Evolutionary conservation across 179 eudicot genomes (phyloP), one percentile per base, ranked within the genome.

Genomic region (Spergularia azorica): DNA sequence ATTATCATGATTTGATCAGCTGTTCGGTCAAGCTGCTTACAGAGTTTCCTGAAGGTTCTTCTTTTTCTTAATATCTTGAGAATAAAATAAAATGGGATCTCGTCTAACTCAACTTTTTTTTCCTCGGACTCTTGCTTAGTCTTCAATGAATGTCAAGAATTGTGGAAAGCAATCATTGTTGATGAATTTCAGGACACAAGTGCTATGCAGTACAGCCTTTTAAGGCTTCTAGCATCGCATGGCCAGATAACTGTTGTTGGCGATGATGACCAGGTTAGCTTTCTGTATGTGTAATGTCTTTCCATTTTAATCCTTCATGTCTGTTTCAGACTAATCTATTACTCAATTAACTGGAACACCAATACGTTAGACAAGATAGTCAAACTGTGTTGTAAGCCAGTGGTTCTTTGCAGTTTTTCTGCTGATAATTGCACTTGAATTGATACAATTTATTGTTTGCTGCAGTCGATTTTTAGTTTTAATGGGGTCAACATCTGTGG

Each of bases 121-220:
- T 17, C 16, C 12, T 62, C 16, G 15, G 66, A 74, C 39, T 63
- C 73, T 56, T 63, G 50, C 66, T 72, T 82, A 92, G 98, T 92
- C 50, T 81, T 84, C n/a, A 81, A 86, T 84, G 97, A 89, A 77
- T 88, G 97, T 83, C 96, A 89, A 79, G 88, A 85, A 73, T 77
- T 85, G 65, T 94, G 97, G 97, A 88, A 83, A 84, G 94, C 97
- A 75, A 86, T 94, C 66, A 92, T 94, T 26, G 85, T 94, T 59
- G 97, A 92, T 83, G 98, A 94, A 79, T 94, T 94, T 82, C 98
- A 94, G 79, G 98, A 94, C 83, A 94, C 98, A 80, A 94, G 98
- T 84, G 76, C 93, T 39, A 90, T 90, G 94, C 98, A 94, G 69
- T 94, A 94, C 83, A 81, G 76, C 78, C 85, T 94, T 59, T 78